These are phyloP conservation scores for Stylosanthes scabra DNA, from an alignment of 331 rosid genomes.

Conservation along the genomic window DNA sequence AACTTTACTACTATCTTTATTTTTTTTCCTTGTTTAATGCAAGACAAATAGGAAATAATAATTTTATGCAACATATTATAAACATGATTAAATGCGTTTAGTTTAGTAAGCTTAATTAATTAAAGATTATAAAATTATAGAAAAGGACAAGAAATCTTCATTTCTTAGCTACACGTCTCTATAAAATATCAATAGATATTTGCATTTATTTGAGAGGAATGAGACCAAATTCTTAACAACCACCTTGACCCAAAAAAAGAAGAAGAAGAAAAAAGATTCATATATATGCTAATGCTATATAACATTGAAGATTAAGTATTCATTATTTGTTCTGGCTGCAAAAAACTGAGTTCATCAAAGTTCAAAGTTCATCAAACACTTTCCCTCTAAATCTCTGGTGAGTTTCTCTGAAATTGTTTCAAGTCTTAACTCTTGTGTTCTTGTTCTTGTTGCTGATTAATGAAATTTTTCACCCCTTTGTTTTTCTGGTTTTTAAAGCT, in stretches of 20 bases:
- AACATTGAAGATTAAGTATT: constrained; percentile 32
- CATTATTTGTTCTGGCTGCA: constrained; percentile 12
- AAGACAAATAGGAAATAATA: too few relatives aligned
- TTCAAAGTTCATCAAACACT: constrained; percentile 22
- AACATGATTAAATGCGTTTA: neutral
- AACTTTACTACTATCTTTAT: neutral
- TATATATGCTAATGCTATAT: constrained; percentile 24
- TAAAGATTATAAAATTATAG: neutral
- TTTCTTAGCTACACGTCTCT: constrained; percentile 13
- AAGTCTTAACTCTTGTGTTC: constrained; percentile 16
- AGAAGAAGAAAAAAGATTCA: too few relatives aligned
- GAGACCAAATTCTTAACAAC: constrained; percentile 12
- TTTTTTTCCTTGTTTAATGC: neutral
- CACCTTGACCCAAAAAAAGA: neutral
- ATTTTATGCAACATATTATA: neutral
- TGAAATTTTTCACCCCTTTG: neutral
- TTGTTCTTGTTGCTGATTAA: constrained; percentile 32
- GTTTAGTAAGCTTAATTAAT: neutral
- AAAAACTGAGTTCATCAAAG: constrained; percentile 8
- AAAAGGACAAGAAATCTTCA: neutral
- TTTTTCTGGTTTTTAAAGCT: neutral
- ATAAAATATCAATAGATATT: constrained; percentile 10
- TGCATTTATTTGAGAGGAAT: neutral
- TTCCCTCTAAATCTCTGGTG: constrained; percentile 35
- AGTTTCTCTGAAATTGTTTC: constrained; percentile 22